Evolutionary conservation across 2,329 filamentous ascomycete genomes (phyloP), one percentile per base, ranked within the genome.

Genomic region (Hypoxylon sp.): DNA sequence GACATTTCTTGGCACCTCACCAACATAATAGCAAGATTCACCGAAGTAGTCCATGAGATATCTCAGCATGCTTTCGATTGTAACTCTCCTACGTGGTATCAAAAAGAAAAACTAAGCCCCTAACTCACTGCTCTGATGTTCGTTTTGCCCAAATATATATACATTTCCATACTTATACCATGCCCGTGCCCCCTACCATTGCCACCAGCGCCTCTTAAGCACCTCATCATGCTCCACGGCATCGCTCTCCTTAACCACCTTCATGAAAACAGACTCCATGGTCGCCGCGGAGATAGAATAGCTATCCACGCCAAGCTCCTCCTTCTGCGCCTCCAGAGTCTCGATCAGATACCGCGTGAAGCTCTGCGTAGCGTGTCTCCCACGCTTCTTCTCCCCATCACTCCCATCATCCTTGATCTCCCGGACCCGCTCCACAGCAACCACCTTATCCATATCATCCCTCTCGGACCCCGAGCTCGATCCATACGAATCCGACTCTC

Each of bases 201-300:
- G 56, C 70, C 72, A 71, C 72, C 70, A 71, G 37, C 55, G 56
- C 58, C 69, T 70, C 68, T 68, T 71, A 58, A 66, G 57, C 52
- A 57, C 53, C n/a, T 70, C 71, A 26, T 74, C 75, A 77, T 89
- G 88, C 74, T 90, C 88, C 56, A 85, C 81, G 3, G 88, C 83
- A 74, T 87, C 83, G 74, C 90, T 88, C 76, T 89, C 87, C 55
- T 85, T 86, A 0, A 92, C 88, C 69, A 93, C 90, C 19, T 83
- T 86, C 73, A 93, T 80, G 78, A 93, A 93, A 0, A 92, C 90
- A 66, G 90, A 87, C 78, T 93, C 90, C 68, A 93, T 81, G 2
- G 89, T 91, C 5, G 90, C 90, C 42, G 89, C 87, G 3, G 85
- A 87, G 56, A 92, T 87, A 19, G 87, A 88, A 73, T 92, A 92